Evolutionary conservation across 2,329 filamentous ascomycete genomes (phyloP).

Genomic region (Fonsecaea multimorphosa): DNA sequence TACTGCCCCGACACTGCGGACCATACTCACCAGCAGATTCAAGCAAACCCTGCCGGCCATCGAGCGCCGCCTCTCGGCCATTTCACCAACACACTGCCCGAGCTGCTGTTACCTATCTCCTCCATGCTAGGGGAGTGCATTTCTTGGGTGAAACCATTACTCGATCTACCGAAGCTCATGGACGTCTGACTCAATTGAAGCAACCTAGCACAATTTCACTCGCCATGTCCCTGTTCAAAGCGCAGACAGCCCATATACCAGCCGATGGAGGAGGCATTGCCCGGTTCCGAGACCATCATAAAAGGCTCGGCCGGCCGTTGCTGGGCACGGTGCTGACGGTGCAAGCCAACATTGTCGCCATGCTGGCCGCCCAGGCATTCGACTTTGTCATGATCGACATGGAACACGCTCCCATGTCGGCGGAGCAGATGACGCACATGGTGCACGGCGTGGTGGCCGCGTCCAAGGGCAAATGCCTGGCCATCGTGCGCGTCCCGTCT

Average conservation of each 20-base stretch:
- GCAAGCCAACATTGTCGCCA: neutral
- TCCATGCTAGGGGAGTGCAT: neutral
- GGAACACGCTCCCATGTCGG: conserved; percentile 62
- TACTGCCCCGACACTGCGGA: no score
- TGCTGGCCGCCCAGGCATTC: conserved; percentile 40
- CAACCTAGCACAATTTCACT: neutral
- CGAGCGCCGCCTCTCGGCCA: neutral
- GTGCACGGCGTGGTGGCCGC: conserved; percentile 52
- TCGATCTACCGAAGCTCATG: neutral
- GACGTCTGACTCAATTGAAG: neutral
- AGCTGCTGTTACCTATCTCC: neutral
- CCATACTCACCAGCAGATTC: neutral
- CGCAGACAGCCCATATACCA: neutral
- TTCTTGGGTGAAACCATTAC: neutral
- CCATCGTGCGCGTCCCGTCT: conserved; percentile 56
- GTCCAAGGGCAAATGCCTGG: conserved; percentile 47
- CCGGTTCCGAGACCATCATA: conserved; percentile 2
- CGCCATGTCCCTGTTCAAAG: neutral
- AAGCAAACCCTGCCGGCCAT: neutral
- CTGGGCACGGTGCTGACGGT: conserved; percentile 4
- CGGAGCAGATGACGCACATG: conserved; percentile 40
- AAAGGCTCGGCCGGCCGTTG: conserved; percentile 2
- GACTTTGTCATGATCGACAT: conserved; percentile 62
- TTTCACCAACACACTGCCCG: neutral
- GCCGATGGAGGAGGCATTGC: neutral